Percentiles rank a stretch among this genome's conserved stretches.
Evolutionary conservation across 2,329 filamentous ascomycete species (phyloP).

Genomic region (Fusarium nisikadoi): DNA sequence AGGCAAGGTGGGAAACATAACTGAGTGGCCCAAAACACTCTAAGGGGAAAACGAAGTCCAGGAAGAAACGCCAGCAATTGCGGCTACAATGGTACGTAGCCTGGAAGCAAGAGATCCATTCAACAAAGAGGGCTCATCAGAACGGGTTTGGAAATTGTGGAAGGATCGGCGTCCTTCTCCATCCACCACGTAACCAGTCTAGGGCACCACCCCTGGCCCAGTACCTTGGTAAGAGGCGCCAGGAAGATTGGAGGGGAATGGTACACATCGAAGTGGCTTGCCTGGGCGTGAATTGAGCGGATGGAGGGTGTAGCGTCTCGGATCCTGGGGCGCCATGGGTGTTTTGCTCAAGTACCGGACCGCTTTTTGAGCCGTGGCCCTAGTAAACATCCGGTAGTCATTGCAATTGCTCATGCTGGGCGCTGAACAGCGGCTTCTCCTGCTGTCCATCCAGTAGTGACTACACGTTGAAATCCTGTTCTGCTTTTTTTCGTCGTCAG

Average conservation of each 20-base stretch:
- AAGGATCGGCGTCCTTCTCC: constrained; percentile 41
- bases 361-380: constrained; percentile 33
- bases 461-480: constrained; percentile 14
- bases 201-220: constrained; percentile 37
- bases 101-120: constrained; percentile 15
- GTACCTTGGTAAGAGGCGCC: constrained; percentile 41
- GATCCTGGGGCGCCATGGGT: constrained; percentile 38
- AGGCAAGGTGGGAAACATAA: constrained; percentile 30
- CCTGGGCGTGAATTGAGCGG: constrained; percentile 34
- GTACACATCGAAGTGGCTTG: constrained; percentile 41
- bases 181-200: constrained; percentile 26
- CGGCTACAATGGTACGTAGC: constrained; percentile 4
- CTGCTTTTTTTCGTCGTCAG: constrained; percentile 17
- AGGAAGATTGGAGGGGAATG: constrained; percentile 43
- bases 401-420: constrained; percentile 25
- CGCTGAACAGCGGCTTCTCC: constrained; percentile 35
- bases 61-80: constrained; percentile 9
- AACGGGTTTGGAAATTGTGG: constrained; percentile 40
- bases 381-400: constrained; percentile 30
- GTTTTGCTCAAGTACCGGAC: constrained; percentile 30
- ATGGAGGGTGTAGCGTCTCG: constrained; percentile 21
- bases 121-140: constrained; percentile 30
- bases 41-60: constrained; percentile 22
- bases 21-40: constrained; percentile 39
- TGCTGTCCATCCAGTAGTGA: constrained; percentile 14